phyloP scores from a whole-genome alignment of 1,284 basidiomycete species.

The Apiotrichum sp. region DNA sequence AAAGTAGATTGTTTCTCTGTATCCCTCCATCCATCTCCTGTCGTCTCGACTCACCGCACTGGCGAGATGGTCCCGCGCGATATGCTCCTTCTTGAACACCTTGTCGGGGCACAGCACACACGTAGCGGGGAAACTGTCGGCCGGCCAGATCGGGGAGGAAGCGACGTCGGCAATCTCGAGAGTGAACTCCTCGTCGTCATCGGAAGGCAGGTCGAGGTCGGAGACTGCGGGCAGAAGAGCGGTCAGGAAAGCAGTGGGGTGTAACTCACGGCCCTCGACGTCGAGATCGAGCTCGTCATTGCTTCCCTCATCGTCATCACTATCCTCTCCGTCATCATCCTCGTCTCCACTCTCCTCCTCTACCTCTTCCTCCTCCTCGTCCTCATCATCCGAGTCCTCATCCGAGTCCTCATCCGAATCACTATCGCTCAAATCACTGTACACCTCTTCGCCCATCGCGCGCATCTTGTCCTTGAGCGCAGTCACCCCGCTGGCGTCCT shows the following conservation, averaged over 20 bases:
- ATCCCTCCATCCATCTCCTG: too few relatives aligned
- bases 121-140: constrained; percentile 50
- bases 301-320: not conserved
- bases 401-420: constrained; percentile 18
- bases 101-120: constrained; percentile 73
- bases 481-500: constrained; percentile 62
- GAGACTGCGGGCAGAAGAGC: not conserved
- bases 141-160: constrained; percentile 52
- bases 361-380: constrained; percentile 1
- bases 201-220: not conserved
- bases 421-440: not conserved
- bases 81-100: constrained; percentile 58
- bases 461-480: constrained; percentile 49
- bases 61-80: constrained; percentile 58
- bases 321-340: constrained; percentile 1
- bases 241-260: too few relatives aligned
- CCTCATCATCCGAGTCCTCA: constrained; percentile 9
- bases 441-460: constrained; percentile 49
- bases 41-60: constrained; percentile 57
- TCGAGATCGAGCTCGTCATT: too few relatives aligned
- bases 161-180: constrained; percentile 60
- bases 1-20: too few relatives aligned
- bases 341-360: constrained; percentile 16
- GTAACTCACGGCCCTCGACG: constrained; percentile 10
- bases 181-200: constrained; percentile 35